Evolutionary conservation across 2,329 filamentous ascomycete genomes (phyloP).

Genomic region (Tolypocladium capitatum): DNA sequence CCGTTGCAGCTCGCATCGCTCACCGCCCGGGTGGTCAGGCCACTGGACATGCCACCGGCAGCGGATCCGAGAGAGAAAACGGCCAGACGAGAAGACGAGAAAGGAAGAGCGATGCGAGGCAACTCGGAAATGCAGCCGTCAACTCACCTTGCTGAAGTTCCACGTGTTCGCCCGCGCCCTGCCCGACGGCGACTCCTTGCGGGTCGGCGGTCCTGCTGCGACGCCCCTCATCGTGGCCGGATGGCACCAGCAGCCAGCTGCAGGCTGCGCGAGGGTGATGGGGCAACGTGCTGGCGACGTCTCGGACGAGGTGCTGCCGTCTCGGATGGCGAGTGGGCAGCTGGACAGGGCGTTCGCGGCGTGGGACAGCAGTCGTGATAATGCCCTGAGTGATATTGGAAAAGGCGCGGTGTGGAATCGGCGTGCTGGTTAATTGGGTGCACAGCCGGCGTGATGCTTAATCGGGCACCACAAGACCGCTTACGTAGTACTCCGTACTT

Average conservation of each 20-base stretch:
- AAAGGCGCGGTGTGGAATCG: background rate
- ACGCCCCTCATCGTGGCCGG: constrained; percentile 18
- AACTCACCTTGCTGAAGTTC: constrained; percentile 26
- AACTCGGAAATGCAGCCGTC: constrained; percentile 1
- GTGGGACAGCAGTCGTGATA: too few species aligned
- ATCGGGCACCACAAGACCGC: background rate
- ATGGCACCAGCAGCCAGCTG: background rate
- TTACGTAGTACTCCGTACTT: too few species aligned
- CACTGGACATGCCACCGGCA: background rate
- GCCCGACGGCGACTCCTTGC: constrained; percentile 11
- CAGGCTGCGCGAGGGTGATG: background rate
- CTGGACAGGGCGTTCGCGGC: background rate
- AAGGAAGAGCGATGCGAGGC: background rate
- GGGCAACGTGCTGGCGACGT: too few species aligned
- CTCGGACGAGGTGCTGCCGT: background rate
- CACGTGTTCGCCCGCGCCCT: constrained; percentile 24
- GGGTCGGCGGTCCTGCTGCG: constrained; percentile 20
- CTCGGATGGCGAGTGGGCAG: background rate
- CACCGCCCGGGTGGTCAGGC: background rate
- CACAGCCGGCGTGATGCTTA: too few species aligned
- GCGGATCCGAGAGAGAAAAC: background rate
- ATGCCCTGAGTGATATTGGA: too few species aligned
- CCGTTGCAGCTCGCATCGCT: too few species aligned
- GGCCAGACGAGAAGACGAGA: background rate
- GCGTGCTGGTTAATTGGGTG: too few species aligned